These are phyloP conservation scores for Hypoxylon sp. DNA, from an alignment of 2,329 filamentous ascomycete species.

Conservation along the genomic window DNA sequence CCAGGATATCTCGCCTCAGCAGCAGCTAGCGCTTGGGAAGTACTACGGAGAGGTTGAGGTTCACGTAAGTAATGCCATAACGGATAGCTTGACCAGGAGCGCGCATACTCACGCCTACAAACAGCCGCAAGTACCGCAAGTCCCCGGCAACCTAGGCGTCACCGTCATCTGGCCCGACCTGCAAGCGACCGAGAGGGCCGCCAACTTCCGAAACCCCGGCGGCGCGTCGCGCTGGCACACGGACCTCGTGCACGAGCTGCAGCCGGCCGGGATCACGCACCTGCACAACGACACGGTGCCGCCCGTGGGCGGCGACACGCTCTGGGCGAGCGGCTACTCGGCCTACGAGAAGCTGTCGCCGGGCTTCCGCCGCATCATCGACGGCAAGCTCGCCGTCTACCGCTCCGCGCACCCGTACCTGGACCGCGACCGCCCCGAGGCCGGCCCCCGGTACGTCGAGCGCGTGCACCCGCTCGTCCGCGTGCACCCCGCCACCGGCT, in stretches of 20 bases:
- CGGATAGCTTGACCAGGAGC: not conserved
- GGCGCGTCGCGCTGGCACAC: constrained; percentile 78
- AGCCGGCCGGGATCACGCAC: constrained; percentile 78
- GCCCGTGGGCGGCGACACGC: constrained; percentile 74
- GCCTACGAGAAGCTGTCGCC: constrained; percentile 81
- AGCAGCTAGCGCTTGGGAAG: constrained; percentile 73
- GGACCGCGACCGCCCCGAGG: constrained; percentile 70
- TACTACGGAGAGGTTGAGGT: constrained; percentile 75
- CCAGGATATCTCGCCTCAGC: constrained; percentile 70
- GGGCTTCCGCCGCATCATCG: constrained; percentile 76
- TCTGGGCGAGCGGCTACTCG: constrained; percentile 78
- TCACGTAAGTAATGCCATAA: constrained; percentile 64
- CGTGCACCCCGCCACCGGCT: constrained; percentile 78
- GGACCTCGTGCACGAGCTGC: constrained; percentile 77
- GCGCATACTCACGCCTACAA: constrained; percentile 7
- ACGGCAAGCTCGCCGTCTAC: constrained; percentile 75
- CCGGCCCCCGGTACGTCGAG: constrained; percentile 75
- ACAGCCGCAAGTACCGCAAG: constrained; percentile 77
- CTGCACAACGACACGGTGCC: constrained; percentile 77
- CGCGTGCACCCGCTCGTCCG: constrained; percentile 76
- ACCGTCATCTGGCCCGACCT: constrained; percentile 79
- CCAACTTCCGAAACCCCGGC: constrained; percentile 75
- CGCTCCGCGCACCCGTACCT: constrained; percentile 75
- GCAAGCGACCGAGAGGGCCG: constrained; percentile 69
- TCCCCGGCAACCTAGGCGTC: constrained; percentile 74